These are phyloP conservation scores for Dissophora ornata DNA, from an alignment of 192 early-diverging fungal genomes.

Conservation along the genomic window DNA sequence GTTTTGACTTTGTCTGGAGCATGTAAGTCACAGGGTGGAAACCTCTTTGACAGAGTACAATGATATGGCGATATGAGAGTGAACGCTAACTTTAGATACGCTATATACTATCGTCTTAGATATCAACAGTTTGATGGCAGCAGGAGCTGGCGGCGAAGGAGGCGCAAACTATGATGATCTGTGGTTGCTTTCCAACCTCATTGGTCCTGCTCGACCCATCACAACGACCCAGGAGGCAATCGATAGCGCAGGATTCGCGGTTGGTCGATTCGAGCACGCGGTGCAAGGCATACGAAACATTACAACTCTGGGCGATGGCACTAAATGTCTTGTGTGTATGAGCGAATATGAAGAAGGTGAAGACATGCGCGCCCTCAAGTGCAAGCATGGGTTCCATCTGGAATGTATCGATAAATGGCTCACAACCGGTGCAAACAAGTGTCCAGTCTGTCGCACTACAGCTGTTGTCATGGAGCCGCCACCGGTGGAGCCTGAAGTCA, in stretches of 20 bases:
- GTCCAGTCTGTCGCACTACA: slow-evolving; percentile 64
- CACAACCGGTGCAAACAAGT: slow-evolving; percentile 65
- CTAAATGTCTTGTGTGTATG: slow-evolving; percentile 63
- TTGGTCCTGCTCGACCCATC: slow-evolving; percentile 55
- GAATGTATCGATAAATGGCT: slow-evolving; percentile 72
- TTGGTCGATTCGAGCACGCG: slow-evolving; percentile 41
- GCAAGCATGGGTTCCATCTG: slow-evolving; percentile 64
- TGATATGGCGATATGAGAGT: no score
- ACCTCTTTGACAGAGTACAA: no score
- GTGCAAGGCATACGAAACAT: slow-evolving; percentile 43
- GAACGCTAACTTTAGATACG: no score
- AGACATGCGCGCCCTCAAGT: slow-evolving; percentile 62
- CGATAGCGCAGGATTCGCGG: slow-evolving; percentile 45
- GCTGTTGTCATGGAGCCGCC: slow-evolving; percentile 50
- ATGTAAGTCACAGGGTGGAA: slow-evolving; percentile 17
- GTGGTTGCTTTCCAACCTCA: slow-evolving; percentile 50
- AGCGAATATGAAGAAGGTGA: slow-evolving; percentile 62
- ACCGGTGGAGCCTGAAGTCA: slow-evolving; percentile 14
- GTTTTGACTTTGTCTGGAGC: slow-evolving; percentile 39
- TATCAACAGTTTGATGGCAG: slow-evolving; percentile 38
- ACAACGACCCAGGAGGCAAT: slow-evolving; percentile 60
- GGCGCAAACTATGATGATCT: slow-evolving; percentile 54
- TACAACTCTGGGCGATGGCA: slow-evolving; percentile 45
- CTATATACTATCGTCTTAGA: no score
- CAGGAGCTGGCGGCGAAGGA: slow-evolving; percentile 28